phyloP scores from a whole-genome alignment of 768 basidiomycete genomes.

The Pleurotus cornucopiae region DNA sequence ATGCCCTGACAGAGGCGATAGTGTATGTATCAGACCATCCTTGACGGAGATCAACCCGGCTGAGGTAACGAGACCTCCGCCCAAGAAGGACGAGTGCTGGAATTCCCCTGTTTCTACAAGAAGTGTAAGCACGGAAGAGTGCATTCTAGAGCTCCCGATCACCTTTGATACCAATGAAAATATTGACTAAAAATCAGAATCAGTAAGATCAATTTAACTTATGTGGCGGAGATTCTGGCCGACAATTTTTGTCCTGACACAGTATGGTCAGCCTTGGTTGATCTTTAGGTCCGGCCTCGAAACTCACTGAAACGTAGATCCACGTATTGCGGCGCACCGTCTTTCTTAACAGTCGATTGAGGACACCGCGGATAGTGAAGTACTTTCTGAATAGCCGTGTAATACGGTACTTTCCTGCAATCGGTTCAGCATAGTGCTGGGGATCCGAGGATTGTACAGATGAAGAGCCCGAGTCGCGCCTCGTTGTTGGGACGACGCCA shows the following conservation, averaged over 20 bases:
- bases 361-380: slow-evolving; percentile 48
- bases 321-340: slow-evolving; percentile 59
- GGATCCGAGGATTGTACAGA: slow-evolving; percentile 24
- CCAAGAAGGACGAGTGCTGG: slow-evolving; percentile 61
- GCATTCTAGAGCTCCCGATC: neutral
- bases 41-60: slow-evolving; percentile 65
- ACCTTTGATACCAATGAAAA: slow-evolving; percentile 68
- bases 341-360: slow-evolving; percentile 52
- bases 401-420: slow-evolving; percentile 28
- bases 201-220: neutral
- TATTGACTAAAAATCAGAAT: slow-evolving; percentile 37
- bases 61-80: slow-evolving; percentile 58
- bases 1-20: slow-evolving; percentile 66
- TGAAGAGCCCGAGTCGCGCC: slow-evolving; percentile 10
- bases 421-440: slow-evolving; percentile 36
- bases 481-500: slow-evolving; percentile 12
- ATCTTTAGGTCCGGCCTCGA: neutral
- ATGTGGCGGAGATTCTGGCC: slow-evolving; percentile 11
- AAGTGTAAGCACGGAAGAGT: neutral
- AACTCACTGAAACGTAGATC: slow-evolving; percentile 61
- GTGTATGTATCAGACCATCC: slow-evolving; percentile 51
- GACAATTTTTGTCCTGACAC: slow-evolving; percentile 49
- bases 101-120: slow-evolving; percentile 49
- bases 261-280: neutral
- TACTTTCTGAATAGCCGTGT: slow-evolving; percentile 35